A percentile compares a stretch with the other conserved stretches of the same genome.
Conservation (phyloP, 148 eudicot genomes). For the Polygonum aviculare region DNA sequence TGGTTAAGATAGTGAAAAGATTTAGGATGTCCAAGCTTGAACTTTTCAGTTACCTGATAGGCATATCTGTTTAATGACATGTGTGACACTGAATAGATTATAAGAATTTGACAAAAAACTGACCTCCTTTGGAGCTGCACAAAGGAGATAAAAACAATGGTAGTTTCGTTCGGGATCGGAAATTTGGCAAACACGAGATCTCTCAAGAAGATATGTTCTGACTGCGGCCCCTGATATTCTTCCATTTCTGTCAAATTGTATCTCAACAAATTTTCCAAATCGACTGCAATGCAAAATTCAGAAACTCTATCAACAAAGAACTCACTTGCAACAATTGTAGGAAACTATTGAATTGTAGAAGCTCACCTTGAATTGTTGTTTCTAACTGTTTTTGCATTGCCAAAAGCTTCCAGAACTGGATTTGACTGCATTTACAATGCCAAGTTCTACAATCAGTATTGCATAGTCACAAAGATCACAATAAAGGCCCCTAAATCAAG, state of each 20-base stretch:
- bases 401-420: constrained; percentile 8
- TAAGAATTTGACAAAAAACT: neutral
- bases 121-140: constrained; percentile 20
- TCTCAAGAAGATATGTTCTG: constrained; percentile 92
- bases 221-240: constrained; percentile 97
- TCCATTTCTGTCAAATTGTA: constrained; percentile 77
- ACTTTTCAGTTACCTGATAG: constrained; percentile 13
- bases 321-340: neutral
- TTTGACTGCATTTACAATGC: constrained; percentile 9
- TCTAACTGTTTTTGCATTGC: constrained; percentile 12
- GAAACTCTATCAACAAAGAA: neutral
- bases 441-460: neutral
- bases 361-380: constrained; percentile 9
- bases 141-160: constrained; percentile 19
- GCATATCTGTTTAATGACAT: neutral
- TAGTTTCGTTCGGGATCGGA: constrained; percentile 19
- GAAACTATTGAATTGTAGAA: neutral
- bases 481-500: neutral
- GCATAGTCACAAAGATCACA: neutral
- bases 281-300: constrained; percentile 41
- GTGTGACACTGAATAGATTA: neutral
- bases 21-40: constrained; percentile 18
- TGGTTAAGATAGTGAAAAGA: constrained; percentile 17
- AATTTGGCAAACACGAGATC: constrained; percentile 38
- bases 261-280: constrained; percentile 90